Evolutionary conservation across 1,284 basidiomycete genomes (phyloP), one percentile per base, ranked within the genome.

Genomic region (Irpex sp.): DNA sequence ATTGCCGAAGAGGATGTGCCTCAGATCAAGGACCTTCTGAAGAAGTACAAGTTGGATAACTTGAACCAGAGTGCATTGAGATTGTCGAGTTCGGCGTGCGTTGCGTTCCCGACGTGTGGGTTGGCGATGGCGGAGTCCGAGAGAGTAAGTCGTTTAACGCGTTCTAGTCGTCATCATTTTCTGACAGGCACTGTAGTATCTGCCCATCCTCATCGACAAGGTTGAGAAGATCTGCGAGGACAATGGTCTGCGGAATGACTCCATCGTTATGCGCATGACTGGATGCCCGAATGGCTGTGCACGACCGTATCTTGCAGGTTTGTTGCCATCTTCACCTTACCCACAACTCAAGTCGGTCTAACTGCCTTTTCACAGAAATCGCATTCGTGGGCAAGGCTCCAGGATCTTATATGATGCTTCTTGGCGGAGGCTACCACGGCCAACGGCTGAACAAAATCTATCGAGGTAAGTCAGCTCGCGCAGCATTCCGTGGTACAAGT

Each of bases 231-330:
- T 98, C 37, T 94, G 94, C 73, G 96, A 98, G 74, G 92, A 95
- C 73, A 92, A 89, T 69, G 97, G 97, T 31, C 81, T 99, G 56
- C 85, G 94, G 61, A 92, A 96, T 74, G 96, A 98, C 75, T 91
- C 93, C 2, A 96, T 98, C 68, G 89, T 97, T 63, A 97, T 98
- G 94, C 88, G 97, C 64, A 98, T 98, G 97, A 96, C 94, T 15
- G 94, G 95, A 49, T 97, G 95, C 74, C 95, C 95, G 9, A 97
- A 97, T 73, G 95, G 94, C 61, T 96, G 95, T 74, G 92, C 94
- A 8, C 84, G 96, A 65, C 96, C 97, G n/a, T 98, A 97, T 79
- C 81, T 97, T 62, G 97, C 92, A 62, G 89, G 89, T 88, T 58
- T 13, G 85, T 76, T 9, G 15, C 2, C 4, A 55, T 4, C 21